These are phyloP conservation scores for Podospora pseudoanserina DNA, from an alignment of 495 filamentous ascomycete genomes.

Conservation along the genomic window DNA sequence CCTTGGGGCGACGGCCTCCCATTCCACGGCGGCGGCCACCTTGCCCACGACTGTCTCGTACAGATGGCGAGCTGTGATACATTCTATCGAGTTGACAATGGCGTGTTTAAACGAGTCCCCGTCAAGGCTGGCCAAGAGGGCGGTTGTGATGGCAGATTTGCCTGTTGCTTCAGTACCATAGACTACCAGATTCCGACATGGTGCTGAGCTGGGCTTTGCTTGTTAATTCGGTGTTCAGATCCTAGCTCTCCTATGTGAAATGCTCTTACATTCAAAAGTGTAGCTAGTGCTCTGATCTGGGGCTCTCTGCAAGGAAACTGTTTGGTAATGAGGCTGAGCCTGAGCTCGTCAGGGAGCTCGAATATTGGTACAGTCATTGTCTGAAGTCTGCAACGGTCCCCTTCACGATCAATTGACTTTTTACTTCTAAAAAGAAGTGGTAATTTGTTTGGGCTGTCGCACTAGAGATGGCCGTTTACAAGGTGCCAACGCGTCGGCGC, in stretches of 20 bases:
- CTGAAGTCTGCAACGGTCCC: background rate
- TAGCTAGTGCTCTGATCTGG: constrained; percentile 61
- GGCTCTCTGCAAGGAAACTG: constrained; percentile 59
- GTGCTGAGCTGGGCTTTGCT: constrained; percentile 41
- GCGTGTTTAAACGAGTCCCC: constrained; percentile 52
- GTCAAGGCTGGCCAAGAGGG: constrained; percentile 48
- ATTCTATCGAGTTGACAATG: constrained; percentile 76
- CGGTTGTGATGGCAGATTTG: constrained; percentile 67
- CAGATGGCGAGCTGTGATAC: constrained; percentile 84
- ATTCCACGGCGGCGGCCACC: constrained; percentile 51
- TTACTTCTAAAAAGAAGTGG: background rate
- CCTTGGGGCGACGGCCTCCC: constrained; percentile 44
- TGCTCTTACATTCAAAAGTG: constrained; percentile 55
- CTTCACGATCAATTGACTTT: background rate
- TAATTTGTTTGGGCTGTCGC: background rate
- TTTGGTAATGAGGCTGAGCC: constrained; percentile 48
- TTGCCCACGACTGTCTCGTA: constrained; percentile 61
- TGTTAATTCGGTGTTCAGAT: constrained; percentile 1
- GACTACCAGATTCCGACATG: constrained; percentile 61
- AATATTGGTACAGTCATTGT: constrained; percentile 34
- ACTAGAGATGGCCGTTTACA: constrained; percentile 1
- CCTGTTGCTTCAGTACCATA: constrained; percentile 92
- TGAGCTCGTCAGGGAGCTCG: constrained; percentile 50
- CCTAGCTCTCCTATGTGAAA: background rate
- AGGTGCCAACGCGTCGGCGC: background rate